phyloP scores from a whole-genome alignment of 371 early-diverging fungal genomes.

The Dichotomocladium elegans region DNA sequence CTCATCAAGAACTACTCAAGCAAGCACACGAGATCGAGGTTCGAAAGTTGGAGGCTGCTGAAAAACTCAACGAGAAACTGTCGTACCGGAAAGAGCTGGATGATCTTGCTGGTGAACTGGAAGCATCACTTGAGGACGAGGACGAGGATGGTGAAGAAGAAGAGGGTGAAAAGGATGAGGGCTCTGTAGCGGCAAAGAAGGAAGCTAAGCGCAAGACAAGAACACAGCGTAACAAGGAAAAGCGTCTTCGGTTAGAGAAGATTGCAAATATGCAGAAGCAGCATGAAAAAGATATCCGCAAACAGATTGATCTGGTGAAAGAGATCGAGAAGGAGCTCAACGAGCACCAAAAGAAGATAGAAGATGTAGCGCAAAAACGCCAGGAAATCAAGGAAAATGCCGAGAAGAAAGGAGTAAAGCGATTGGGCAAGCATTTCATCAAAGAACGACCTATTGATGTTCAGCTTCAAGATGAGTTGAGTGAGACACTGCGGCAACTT shows the following conservation, averaged over 20 bases:
- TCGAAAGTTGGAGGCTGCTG: slow-evolving; percentile 12
- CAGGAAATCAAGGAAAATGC: slow-evolving; percentile 33
- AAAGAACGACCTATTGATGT: slow-evolving; percentile 50
- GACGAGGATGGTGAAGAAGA: slow-evolving; percentile 23
- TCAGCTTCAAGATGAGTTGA: slow-evolving; percentile 56
- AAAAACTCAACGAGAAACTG: slow-evolving; percentile 9
- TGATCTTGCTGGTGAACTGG: slow-evolving; percentile 3
- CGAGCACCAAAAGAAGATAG: slow-evolving; percentile 31
- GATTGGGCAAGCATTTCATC: slow-evolving; percentile 45
- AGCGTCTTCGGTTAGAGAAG: slow-evolving; percentile 15
- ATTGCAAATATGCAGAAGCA: slow-evolving; percentile 22
- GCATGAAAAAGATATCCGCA: slow-evolving; percentile 52
- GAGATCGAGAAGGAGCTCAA: slow-evolving; percentile 45
- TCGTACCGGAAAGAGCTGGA: slow-evolving; percentile 10
- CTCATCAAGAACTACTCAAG: slow-evolving; percentile 64
- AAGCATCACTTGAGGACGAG: slow-evolving; percentile 8
- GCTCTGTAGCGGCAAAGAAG: slow-evolving; percentile 8
- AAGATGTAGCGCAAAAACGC: slow-evolving; percentile 34
- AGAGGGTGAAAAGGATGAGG: slow-evolving; percentile 12
- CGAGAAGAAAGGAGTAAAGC: slow-evolving; percentile 45
- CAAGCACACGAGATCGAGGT: slow-evolving; percentile 50
- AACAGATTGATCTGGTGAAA: slow-evolving; percentile 49
- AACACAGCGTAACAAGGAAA: slow-evolving; percentile 29
- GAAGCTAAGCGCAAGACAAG: slow-evolving; percentile 44
- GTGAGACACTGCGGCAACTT: slow-evolving; percentile 54